Conservation (phyloP, 2,329 filamentous ascomycete species). For the Tolypocladium amazonense region DNA sequence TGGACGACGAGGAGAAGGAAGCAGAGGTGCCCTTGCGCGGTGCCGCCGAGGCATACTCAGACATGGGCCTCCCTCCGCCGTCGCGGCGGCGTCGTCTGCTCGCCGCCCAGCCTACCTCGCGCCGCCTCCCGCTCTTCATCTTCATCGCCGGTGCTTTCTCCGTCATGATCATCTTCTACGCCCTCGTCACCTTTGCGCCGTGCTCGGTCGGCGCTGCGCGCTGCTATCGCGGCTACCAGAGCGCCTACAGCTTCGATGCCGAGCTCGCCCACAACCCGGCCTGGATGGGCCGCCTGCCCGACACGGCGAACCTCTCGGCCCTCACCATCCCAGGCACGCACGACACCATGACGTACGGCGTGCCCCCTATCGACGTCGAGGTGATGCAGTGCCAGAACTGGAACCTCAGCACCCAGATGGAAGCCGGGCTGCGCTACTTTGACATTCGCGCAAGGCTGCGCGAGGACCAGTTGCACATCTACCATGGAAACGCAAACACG, state of each 20-base stretch:
- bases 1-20: background rate
- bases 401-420: conserved; percentile 31
- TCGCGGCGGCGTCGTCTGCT: conserved; percentile 7
- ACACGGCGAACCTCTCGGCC: conserved; percentile 27
- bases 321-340: conserved; percentile 42
- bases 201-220: conserved; percentile 13
- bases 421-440: conserved; percentile 36
- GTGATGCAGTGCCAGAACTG: conserved; percentile 36
- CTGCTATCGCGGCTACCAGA: conserved; percentile 18
- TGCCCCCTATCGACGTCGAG: conserved; percentile 15
- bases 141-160: conserved; percentile 6
- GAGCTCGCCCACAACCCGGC: conserved; percentile 17
- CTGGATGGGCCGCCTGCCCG: conserved; percentile 35
- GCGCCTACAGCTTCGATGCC: conserved; percentile 31
- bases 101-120: conserved; percentile 5
- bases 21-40: background rate
- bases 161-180: background rate
- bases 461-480: conserved; percentile 33
- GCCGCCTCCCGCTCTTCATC: conserved; percentile 8
- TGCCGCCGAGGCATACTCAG: background rate
- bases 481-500: conserved; percentile 34
- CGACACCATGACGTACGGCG: conserved; percentile 39
- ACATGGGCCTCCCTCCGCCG: background rate
- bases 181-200: conserved; percentile 10
- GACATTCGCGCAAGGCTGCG: conserved; percentile 35